phyloP scores from a whole-genome alignment of 2,329 filamentous ascomycete species.

The Onygenales sp. region DNA sequence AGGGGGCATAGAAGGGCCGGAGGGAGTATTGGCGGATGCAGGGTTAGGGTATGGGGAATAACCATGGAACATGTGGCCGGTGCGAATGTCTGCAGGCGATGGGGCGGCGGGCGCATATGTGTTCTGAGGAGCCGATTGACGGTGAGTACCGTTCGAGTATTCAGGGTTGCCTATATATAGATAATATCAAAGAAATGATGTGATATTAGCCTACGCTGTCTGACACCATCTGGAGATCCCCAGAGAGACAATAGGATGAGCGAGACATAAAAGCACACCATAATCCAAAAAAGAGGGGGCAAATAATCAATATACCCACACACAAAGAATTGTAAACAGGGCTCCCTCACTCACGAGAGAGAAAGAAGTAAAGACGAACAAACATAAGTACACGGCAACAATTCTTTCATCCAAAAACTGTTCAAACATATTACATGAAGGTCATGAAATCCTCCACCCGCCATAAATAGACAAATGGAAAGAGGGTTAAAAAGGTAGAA shows the following conservation, averaged over 20 bases:
- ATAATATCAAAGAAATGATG: slow-evolving; percentile 13
- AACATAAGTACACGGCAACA: slow-evolving; percentile 8
- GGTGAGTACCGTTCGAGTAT: slow-evolving; percentile 44
- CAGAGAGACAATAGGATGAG: slow-evolving; percentile 9
- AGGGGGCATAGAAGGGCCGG: slow-evolving; percentile 53
- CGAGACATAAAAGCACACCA: slow-evolving; percentile 7
- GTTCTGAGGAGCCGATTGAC: slow-evolving; percentile 52
- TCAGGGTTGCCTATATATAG: slow-evolving; percentile 29
- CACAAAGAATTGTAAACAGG: no score
- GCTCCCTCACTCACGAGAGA: slow-evolving; percentile 2
- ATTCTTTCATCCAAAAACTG: background rate
- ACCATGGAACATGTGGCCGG: slow-evolving; percentile 62
- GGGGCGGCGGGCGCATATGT: slow-evolving; percentile 36
- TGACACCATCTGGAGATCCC: slow-evolving; percentile 6
- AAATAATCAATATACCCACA: no score
- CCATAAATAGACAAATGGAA: slow-evolving; percentile 15
- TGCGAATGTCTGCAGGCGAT: slow-evolving; percentile 58
- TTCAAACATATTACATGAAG: background rate
- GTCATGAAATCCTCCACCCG: background rate
- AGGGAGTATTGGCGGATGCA: slow-evolving; percentile 21
- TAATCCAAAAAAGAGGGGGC: background rate
- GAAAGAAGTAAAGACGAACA: slow-evolving; percentile 17
- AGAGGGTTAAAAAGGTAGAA: slow-evolving; percentile 27
- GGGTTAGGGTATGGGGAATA: slow-evolving; percentile 56
- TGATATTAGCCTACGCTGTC: slow-evolving; percentile 35